Percentiles rank a stretch among this genome's conserved stretches.
Conservation (phyloP, 768 basidiomycete species). For the Leccinum broughii region DNA sequence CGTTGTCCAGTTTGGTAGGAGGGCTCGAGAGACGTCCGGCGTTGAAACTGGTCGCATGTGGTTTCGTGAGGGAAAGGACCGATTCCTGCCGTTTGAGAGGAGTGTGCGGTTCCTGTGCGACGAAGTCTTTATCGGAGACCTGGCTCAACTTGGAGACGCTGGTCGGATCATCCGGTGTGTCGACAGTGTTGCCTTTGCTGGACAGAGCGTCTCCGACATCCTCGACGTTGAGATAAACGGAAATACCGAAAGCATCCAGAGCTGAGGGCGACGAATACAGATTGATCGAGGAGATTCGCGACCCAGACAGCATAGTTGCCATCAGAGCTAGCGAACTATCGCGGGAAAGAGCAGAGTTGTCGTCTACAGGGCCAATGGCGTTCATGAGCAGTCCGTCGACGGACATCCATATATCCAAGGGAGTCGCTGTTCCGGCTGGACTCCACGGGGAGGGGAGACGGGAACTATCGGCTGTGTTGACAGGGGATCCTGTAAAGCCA, state of each 20-base stretch:
- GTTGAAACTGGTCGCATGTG: not conserved
- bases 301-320: not conserved
- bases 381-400: conserved; percentile 20
- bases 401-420: conserved; percentile 27
- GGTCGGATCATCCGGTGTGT: not conserved
- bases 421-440: conserved; percentile 14
- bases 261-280: conserved; percentile 18
- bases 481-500: conserved; percentile 10
- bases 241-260: conserved; percentile 21
- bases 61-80: conserved; percentile 5
- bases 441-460: conserved; percentile 35
- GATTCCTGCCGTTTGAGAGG: conserved; percentile 20
- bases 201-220: not conserved
- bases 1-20: conserved; percentile 13
- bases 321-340: not conserved
- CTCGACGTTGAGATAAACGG: conserved; percentile 18
- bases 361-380: conserved; percentile 16
- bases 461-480: not conserved
- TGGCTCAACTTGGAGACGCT: not conserved
- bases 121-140: conserved; percentile 2
- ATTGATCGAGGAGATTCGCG: conserved; percentile 7
- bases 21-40: conserved; percentile 20
- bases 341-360: not conserved
- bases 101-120: not conserved
- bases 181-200: not conserved